Conservation (phyloP, 805 yeast genomes). For the Kodamaea leandrae region DNA sequence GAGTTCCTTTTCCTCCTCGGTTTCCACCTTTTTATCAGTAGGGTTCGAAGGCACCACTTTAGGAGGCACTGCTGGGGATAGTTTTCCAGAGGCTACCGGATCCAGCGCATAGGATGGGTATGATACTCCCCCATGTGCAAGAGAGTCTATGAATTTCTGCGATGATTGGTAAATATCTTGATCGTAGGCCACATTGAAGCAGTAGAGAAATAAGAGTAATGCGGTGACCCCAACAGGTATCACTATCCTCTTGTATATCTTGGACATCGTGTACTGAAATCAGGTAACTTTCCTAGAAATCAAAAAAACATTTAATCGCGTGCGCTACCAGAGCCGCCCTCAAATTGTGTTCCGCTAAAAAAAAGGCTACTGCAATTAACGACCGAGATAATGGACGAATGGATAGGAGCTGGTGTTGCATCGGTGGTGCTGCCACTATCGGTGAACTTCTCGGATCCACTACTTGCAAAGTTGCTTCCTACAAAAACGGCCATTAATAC, state of each 20-base stretch:
- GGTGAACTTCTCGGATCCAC: conserved; percentile 26
- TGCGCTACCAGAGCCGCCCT: neutral
- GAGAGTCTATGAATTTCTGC: conserved; percentile 1
- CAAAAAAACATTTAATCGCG: neutral
- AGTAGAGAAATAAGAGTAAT: neutral
- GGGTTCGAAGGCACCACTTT: neutral
- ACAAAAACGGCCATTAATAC: conserved; percentile 19
- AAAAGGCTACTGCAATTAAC: neutral
- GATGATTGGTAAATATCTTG: neutral
- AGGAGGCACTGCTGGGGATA: neutral
- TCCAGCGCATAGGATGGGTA: too few relatives aligned
- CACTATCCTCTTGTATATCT: conserved; percentile 1
- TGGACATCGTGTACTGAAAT: neutral
- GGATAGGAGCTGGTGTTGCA: conserved; percentile 16
- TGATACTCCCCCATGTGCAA: neutral
- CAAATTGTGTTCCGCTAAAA: neutral
- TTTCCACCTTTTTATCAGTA: neutral
- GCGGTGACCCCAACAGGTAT: neutral
- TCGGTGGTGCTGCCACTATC: conserved; percentile 9
- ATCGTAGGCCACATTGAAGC: neutral
- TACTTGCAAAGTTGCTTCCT: conserved; percentile 23
- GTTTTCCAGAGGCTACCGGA: neutral
- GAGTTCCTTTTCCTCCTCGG: conserved; percentile 14
- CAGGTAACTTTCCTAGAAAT: too few relatives aligned
- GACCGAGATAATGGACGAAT: conserved; percentile 24